Percentiles rank a stretch among this genome's conserved stretches.
Evolutionary conservation across 139 green algal genomes (phyloP).

Genomic region (Chlamydomonas schloesseri): DNA sequence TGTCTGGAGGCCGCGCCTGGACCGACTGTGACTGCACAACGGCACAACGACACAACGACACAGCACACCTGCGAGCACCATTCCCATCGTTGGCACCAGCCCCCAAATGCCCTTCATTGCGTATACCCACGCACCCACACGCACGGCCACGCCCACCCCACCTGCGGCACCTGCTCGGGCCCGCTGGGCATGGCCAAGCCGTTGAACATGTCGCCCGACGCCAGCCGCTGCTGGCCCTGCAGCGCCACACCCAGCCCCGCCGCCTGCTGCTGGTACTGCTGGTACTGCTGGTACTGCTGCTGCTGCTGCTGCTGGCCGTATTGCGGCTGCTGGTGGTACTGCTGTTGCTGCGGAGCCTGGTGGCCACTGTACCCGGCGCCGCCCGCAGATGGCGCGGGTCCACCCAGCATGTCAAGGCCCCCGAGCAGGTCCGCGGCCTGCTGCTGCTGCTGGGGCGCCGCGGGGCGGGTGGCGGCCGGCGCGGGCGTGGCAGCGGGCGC

Average conservation of each 20-base stretch:
- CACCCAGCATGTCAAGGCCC: conserved; percentile 15
- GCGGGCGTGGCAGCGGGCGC: not conserved
- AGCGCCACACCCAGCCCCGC: not conserved
- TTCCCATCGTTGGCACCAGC: too few relatives aligned
- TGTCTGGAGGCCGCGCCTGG: too few relatives aligned
- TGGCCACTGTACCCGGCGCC: not conserved
- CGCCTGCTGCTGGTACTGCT: not conserved
- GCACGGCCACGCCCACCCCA: too few relatives aligned
- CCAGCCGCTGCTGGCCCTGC: not conserved
- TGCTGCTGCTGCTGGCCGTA: not conserved
- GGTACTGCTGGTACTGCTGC: not conserved
- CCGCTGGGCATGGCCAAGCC: not conserved
- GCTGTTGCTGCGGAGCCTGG: not conserved
- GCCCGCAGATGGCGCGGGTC: not conserved
- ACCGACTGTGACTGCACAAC: too few relatives aligned
- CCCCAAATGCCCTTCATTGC: too few relatives aligned
- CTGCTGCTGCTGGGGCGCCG: not conserved
- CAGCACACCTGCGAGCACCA: too few relatives aligned
- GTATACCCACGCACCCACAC: too few relatives aligned
- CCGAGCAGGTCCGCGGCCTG: not conserved
- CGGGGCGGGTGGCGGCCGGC: not conserved
- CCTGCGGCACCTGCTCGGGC: not conserved
- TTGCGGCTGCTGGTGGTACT: not conserved
- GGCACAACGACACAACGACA: too few relatives aligned
- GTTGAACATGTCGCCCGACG: not conserved